These are phyloP conservation scores for Curvularia spicifera DNA, from an alignment of 2,329 filamentous ascomycete species.

Conservation along the genomic window DNA sequence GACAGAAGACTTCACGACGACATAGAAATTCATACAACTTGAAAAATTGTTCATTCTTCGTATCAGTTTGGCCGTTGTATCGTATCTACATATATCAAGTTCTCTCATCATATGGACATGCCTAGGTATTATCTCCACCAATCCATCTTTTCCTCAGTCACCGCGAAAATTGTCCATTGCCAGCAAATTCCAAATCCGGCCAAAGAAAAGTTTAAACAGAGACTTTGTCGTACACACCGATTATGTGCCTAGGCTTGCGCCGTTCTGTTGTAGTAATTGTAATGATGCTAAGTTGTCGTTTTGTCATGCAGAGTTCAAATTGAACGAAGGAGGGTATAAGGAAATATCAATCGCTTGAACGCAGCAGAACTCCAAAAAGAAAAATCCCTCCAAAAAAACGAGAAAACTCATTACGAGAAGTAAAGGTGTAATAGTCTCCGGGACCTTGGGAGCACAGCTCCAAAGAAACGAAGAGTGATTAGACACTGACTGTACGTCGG, in stretches of 20 bases:
- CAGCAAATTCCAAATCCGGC: constrained; percentile 41
- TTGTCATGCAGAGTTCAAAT: constrained; percentile 37
- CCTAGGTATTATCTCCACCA: constrained; percentile 18
- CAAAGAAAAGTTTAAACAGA: constrained; percentile 27
- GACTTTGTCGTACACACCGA: constrained; percentile 17
- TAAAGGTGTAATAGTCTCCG: constrained; percentile 25
- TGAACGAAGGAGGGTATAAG: constrained; percentile 41
- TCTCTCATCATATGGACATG: constrained; percentile 17
- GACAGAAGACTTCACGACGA: not conserved
- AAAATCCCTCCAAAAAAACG: constrained; percentile 14
- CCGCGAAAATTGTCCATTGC: constrained; percentile 38
- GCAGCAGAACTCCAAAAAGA: constrained; percentile 32
- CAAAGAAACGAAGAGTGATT: constrained; percentile 28
- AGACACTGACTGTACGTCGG: constrained; percentile 58
- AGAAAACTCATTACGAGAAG: constrained; percentile 22
- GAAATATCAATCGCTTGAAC: constrained; percentile 46
- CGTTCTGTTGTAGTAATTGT: constrained; percentile 24
- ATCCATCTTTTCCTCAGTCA: constrained; percentile 4
- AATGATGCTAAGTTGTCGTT: constrained; percentile 29
- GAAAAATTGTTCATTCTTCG: constrained; percentile 17
- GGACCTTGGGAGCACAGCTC: constrained; percentile 46
- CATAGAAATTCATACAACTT: not conserved
- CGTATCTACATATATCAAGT: constrained; percentile 22
- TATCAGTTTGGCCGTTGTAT: constrained; percentile 12
- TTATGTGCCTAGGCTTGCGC: constrained; percentile 34